These are phyloP conservation scores for Stramenopiles sp. DNA, from an alignment of 352 stramenopile genomes.

Conservation along the genomic window DNA sequence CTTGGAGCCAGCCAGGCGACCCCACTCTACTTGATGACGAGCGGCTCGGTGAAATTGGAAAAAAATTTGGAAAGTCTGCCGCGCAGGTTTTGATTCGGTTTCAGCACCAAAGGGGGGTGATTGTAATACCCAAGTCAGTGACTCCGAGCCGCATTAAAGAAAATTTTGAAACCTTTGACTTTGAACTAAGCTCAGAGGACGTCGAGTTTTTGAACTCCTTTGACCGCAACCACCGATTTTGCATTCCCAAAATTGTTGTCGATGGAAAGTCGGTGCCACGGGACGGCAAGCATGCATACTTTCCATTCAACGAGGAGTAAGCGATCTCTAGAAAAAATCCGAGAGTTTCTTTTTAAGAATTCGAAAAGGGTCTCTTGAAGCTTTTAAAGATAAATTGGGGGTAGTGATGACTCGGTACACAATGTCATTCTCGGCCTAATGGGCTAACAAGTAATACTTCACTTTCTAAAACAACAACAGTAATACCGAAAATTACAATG, in stretches of 20 bases:
- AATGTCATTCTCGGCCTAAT: no score
- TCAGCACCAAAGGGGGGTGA: slow-evolving; percentile 35
- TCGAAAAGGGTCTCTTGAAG: no score
- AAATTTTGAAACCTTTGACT: slow-evolving; percentile 30
- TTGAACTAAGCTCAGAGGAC: slow-evolving; percentile 26
- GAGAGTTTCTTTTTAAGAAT: no score
- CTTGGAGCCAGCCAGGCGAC: slow-evolving; percentile 12
- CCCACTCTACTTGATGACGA: slow-evolving; percentile 19
- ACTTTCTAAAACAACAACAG: no score
- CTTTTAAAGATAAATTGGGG: no score
- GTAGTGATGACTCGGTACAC: no score
- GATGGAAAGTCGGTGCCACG: background rate
- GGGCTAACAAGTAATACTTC: no score
- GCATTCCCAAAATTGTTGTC: background rate
- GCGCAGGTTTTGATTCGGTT: slow-evolving; percentile 41
- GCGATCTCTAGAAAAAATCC: no score
- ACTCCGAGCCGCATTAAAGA: slow-evolving; percentile 27
- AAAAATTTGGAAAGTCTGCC: slow-evolving; percentile 27
- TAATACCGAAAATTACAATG: no score
- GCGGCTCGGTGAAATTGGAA: slow-evolving; percentile 21
- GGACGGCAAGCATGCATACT: background rate
- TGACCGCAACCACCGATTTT: slow-evolving; percentile 19
- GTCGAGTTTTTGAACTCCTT: slow-evolving; percentile 21
- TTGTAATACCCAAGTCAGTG: slow-evolving; percentile 38
- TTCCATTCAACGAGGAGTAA: background rate